phyloP scores from a whole-genome alignment of 1,284 basidiomycete genomes.

The Spongispora temasekensis region DNA sequence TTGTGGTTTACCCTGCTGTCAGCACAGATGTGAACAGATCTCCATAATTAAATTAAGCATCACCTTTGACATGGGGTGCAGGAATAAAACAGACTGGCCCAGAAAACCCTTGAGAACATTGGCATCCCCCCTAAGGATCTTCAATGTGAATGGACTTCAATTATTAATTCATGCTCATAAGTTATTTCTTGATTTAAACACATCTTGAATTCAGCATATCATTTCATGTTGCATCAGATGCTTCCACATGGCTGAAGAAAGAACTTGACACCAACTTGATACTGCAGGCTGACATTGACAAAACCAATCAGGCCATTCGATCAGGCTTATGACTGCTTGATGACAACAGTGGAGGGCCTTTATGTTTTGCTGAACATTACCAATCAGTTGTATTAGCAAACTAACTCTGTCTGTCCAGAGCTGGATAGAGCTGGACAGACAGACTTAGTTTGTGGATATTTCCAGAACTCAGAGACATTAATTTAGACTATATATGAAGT shows the following conservation, averaged over 20 bases:
- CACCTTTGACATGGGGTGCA: slow-evolving; percentile 17
- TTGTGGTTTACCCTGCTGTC: slow-evolving; percentile 11
- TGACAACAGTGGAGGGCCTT: background rate
- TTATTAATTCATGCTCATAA: background rate
- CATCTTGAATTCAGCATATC: background rate
- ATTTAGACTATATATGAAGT: background rate
- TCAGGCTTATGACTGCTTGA: background rate
- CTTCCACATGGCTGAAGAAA: slow-evolving; percentile 35
- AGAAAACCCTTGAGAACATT: background rate
- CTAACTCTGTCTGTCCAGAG: no score
- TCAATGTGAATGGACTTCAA: slow-evolving; percentile 31
- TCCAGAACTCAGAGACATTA: background rate
- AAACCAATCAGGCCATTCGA: slow-evolving; percentile 25
- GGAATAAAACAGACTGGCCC: slow-evolving; percentile 9
- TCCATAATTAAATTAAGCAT: slow-evolving; percentile 32
- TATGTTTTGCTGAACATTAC: background rate
- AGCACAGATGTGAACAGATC: slow-evolving; percentile 19
- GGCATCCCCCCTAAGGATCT: background rate
- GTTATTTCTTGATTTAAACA: background rate
- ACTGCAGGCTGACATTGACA: slow-evolving; percentile 38
- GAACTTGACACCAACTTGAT: slow-evolving; percentile 38
- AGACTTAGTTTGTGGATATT: no score
- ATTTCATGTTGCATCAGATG: slow-evolving; percentile 27
- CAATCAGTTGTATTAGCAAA: no score
- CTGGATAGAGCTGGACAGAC: no score